phyloP scores from a whole-genome alignment of 495 filamentous ascomycete species.

The Talaromyces trachyspermus region DNA sequence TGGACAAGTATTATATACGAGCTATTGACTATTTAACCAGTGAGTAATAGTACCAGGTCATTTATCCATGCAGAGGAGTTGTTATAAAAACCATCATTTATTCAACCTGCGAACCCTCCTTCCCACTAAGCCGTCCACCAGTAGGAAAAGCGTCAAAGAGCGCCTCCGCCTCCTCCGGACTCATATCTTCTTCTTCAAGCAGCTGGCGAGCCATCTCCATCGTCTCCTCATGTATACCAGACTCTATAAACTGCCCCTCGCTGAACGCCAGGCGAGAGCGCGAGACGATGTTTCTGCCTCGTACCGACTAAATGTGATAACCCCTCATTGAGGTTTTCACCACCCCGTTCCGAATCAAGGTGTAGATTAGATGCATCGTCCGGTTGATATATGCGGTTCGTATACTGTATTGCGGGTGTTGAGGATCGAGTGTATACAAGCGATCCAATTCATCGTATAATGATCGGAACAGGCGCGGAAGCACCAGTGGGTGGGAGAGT shows the following conservation, averaged over 20 bases:
- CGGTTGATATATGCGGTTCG: constrained; percentile 49
- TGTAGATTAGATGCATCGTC: constrained; percentile 53
- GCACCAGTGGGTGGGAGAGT: constrained; percentile 43
- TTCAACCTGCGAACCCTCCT: constrained; percentile 25
- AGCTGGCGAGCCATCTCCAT: constrained; percentile 58
- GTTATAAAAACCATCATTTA: too few relatives aligned
- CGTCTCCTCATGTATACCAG: constrained; percentile 58
- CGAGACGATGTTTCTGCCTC: constrained; percentile 57
- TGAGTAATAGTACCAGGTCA: too few relatives aligned
- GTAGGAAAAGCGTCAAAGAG: constrained; percentile 48
- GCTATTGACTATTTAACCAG: too few relatives aligned
- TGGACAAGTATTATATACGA: too few relatives aligned
- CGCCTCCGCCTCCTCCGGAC: constrained; percentile 63
- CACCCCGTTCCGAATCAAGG: constrained; percentile 43
- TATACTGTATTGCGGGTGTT: constrained; percentile 27
- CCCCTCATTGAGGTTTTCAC: constrained; percentile 49
- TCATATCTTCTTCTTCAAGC: constrained; percentile 53
- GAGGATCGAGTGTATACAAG: constrained; percentile 50
- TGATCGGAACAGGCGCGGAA: constrained; percentile 53
- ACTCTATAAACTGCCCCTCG: constrained; percentile 53
- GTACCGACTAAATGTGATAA: constrained; percentile 50
- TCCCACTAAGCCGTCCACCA: constrained; percentile 1
- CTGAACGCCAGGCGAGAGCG: constrained; percentile 61
- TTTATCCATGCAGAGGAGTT: too few relatives aligned
- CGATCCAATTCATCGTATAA: constrained; percentile 58